A percentile compares a stretch with the other conserved stretches of the same genome.
Evolutionary conservation across 495 filamentous ascomycete species (phyloP).

Genomic region (Amphirosellinia nigrospora): DNA sequence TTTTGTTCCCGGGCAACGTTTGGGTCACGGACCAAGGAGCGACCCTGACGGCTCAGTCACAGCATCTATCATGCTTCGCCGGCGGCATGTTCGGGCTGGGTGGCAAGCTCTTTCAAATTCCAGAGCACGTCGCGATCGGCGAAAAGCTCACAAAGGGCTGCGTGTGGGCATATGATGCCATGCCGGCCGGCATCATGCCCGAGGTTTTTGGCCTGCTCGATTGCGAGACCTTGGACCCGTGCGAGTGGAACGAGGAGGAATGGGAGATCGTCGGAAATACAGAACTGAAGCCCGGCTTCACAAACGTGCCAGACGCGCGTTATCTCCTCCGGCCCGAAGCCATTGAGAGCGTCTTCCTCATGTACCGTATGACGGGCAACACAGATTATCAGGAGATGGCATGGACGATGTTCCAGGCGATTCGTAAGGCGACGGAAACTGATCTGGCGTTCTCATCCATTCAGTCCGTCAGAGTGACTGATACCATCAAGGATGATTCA

Average conservation of each 20-base stretch:
- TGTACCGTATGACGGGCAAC: slow-evolving; percentile 64
- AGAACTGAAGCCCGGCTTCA: slow-evolving; percentile 22
- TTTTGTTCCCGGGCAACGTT: slow-evolving; percentile 61
- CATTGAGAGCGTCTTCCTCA: slow-evolving; percentile 65
- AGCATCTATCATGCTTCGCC: slow-evolving; percentile 68
- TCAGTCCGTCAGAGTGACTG: slow-evolving; percentile 30
- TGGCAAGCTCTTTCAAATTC: slow-evolving; percentile 69
- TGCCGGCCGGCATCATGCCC: slow-evolving; percentile 81
- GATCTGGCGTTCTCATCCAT: slow-evolving; percentile 43
- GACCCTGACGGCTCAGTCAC: slow-evolving; percentile 48
- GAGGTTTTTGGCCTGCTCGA: slow-evolving; percentile 67
- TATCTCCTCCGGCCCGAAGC: slow-evolving; percentile 61
- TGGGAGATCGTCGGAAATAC: slow-evolving; percentile 48
- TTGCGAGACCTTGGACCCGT: slow-evolving; percentile 64
- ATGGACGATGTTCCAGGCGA: slow-evolving; percentile 62
- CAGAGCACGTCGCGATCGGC: slow-evolving; percentile 72
- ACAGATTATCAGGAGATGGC: slow-evolving; percentile 58
- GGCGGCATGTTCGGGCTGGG: slow-evolving; percentile 87
- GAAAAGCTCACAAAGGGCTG: slow-evolving; percentile 80
- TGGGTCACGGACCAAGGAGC: slow-evolving; percentile 66
- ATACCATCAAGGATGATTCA: slow-evolving; percentile 44
- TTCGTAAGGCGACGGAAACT: slow-evolving; percentile 52
- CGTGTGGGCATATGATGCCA: slow-evolving; percentile 80
- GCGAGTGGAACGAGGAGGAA: slow-evolving; percentile 70
- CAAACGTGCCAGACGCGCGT: slow-evolving; percentile 20